Base-by-base conservation (phyloP, 176 grass and related monocot genomes). In the Musa beccarii region DNA sequence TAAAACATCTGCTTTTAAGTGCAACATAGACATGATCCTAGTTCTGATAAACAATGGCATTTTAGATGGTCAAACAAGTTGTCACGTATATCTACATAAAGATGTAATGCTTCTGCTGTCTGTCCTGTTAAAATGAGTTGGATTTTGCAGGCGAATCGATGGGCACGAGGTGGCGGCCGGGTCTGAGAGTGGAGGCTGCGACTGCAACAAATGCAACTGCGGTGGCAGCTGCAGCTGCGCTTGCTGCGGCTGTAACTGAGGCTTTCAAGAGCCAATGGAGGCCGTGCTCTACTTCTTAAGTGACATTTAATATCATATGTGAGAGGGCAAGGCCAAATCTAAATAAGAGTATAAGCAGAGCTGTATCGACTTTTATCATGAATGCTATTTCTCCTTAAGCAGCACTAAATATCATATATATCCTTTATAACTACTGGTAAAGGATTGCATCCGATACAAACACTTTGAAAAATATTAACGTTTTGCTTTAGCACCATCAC, bases 171-270 rank as follows among this genome's bases (percentile, higher is more conserved):
- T 43, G 69, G 69, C 69, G 16, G 69, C 21, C 6, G 69, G 69
- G 57, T 62, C 57, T n/a, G 57, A 62, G 57, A 62, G 20, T 10
- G 69, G 51, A 72, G 29, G 51, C 69, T 72, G 69, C 69, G 49
- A 53, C 50, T 72, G 69, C 51, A 68, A 10, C 65, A 8, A 68
- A 13, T 68, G 65, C 65, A 68, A 68, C 12, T 68, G 65, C 25
- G 65, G 65, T 6, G 16, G 25, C 65, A 23, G 69, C n/a, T 72
- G 50, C 69, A 72, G 51, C 69, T 72, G 69, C 6, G 20, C 50
- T 17, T 72, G 69, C 69, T 72, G 69, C 69, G 21, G 51, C 69
- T 72, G 69, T 17, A 72, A 72, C 49, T 72, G 20, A 72, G 17
- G 16, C 13, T 19, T 15, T 15, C 14, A 19, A 4, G 13, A 43